A percentile compares a stretch with the other conserved stretches of the same genome.
Conservation (phyloP, 2,329 filamentous ascomycete species). For the Xenoacremonium recifei region DNA sequence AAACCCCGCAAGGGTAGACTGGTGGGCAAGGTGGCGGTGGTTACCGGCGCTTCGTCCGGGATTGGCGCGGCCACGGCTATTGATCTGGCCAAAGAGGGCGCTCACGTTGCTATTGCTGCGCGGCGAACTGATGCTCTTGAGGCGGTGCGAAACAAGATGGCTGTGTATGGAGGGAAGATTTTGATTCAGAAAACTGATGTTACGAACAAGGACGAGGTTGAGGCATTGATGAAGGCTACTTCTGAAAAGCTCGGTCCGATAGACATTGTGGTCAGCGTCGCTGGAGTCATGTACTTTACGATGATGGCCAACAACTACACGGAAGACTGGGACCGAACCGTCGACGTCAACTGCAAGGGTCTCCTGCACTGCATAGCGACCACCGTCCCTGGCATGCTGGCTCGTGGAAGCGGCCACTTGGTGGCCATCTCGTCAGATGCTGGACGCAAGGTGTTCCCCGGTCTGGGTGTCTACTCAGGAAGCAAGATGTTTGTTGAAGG, state of each 20-base stretch:
- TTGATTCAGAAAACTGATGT: conserved; percentile 72
- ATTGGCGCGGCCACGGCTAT: conserved; percentile 74
- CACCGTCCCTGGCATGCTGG: conserved; percentile 69
- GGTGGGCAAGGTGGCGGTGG: conserved; percentile 67
- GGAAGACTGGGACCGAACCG: conserved; percentile 78
- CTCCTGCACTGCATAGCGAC: conserved; percentile 70
- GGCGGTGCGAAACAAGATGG: conserved; percentile 60
- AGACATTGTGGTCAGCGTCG: conserved; percentile 77
- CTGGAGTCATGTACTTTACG: conserved; percentile 86
- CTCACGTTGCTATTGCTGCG: conserved; percentile 69
- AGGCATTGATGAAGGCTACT: conserved; percentile 60
- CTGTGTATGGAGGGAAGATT: conserved; percentile 58
- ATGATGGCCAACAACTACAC: conserved; percentile 76
- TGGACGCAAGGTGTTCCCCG: conserved; percentile 78
- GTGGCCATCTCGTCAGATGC: conserved; percentile 82
- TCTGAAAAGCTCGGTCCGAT: conserved; percentile 65
- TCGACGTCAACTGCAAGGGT: conserved; percentile 86
- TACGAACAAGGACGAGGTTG: conserved; percentile 63
- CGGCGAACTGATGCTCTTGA: conserved; percentile 70
- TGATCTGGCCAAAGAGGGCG: conserved; percentile 68
- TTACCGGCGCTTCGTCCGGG: conserved; percentile 78
- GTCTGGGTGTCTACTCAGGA: conserved; percentile 77
- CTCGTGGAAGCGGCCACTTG: conserved; percentile 67
- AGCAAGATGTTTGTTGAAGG: conserved; percentile 86
- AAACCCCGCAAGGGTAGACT: conserved; percentile 52